These are phyloP conservation scores for Caloboletus inedulis DNA, from an alignment of 1,284 basidiomycete genomes.

Conservation along the genomic window DNA sequence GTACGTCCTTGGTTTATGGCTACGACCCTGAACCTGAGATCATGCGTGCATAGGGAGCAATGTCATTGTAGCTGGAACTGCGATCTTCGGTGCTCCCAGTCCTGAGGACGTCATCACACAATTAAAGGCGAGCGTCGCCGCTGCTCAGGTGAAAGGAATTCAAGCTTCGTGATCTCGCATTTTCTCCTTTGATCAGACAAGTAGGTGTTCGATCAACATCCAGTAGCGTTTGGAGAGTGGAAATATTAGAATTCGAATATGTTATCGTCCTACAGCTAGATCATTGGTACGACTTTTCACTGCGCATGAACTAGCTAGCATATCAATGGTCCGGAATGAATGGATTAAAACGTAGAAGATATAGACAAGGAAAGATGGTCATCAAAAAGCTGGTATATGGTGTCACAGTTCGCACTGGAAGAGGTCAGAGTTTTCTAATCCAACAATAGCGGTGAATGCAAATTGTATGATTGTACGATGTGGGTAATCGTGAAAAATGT, in stretches of 20 bases:
- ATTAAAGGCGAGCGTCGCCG: slow-evolving; percentile 70
- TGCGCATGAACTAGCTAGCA: slow-evolving; percentile 16
- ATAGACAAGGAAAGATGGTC: slow-evolving; percentile 26
- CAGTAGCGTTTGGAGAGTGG: not conserved
- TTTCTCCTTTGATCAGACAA: not conserved
- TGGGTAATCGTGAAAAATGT: slow-evolving; percentile 28
- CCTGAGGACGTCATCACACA: slow-evolving; percentile 77
- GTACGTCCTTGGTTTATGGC: slow-evolving; percentile 41
- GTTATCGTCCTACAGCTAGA: slow-evolving; percentile 25
- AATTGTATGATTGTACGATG: slow-evolving; percentile 28
- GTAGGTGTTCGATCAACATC: not conserved
- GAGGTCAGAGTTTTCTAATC: slow-evolving; percentile 32
- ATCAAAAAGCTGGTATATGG: slow-evolving; percentile 32
- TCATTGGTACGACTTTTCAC: slow-evolving; percentile 6
- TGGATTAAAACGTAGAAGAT: slow-evolving; percentile 17
- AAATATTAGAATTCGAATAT: slow-evolving; percentile 29
- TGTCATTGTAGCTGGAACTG: slow-evolving; percentile 97
- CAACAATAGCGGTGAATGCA: slow-evolving; percentile 31
- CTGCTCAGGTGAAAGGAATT: slow-evolving; percentile 55
- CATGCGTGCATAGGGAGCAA: slow-evolving; percentile 70
- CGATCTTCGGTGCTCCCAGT: slow-evolving; percentile 82
- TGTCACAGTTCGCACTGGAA: slow-evolving; percentile 27
- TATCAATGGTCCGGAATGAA: slow-evolving; percentile 13
- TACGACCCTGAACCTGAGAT: not conserved
- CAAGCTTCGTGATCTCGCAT: slow-evolving; percentile 1